These are phyloP conservation scores for Echium plantagineum DNA, from an alignment of 257 asterid species.

Conservation along the genomic window DNA sequence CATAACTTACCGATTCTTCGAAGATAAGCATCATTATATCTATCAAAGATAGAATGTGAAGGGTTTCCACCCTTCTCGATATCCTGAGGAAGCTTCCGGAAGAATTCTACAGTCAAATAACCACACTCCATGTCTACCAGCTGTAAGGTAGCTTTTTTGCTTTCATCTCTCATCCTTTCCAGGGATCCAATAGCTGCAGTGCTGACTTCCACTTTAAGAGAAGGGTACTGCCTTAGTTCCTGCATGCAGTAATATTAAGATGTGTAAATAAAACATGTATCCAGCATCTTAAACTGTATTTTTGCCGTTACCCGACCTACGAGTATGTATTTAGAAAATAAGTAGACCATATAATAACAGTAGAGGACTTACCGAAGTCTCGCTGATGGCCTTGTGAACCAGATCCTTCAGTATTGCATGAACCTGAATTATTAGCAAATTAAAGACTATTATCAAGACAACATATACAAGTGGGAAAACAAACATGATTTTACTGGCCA, in stretches of 20 bases:
- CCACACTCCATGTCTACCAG: slow-evolving; percentile 77
- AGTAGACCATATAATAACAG: neutral
- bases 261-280: too few species aligned
- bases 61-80: slow-evolving; percentile 82
- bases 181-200: slow-evolving; percentile 58
- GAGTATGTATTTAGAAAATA: too few species aligned
- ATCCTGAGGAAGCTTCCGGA: slow-evolving; percentile 82
- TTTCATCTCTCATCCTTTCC: slow-evolving; percentile 67
- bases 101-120: slow-evolving; percentile 73
- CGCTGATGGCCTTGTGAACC: slow-evolving; percentile 54
- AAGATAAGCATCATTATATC: slow-evolving; percentile 63
- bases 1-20: slow-evolving; percentile 51
- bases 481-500: too few species aligned
- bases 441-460: neutral
- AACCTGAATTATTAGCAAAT: slow-evolving; percentile 35
- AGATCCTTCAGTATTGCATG: slow-evolving; percentile 61
- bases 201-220: slow-evolving; percentile 56
- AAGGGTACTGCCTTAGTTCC: slow-evolving; percentile 78
- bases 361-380: slow-evolving; percentile 31
- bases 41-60: slow-evolving; percentile 57
- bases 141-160: slow-evolving; percentile 61
- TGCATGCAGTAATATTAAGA: slow-evolving; percentile 13
- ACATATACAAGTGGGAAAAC: too few species aligned
- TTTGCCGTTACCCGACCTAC: too few species aligned
- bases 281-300: too few species aligned